These are phyloP conservation scores for Casuarina cunninghamiana DNA, from an alignment of 306 rosid genomes.

Conservation along the genomic window DNA sequence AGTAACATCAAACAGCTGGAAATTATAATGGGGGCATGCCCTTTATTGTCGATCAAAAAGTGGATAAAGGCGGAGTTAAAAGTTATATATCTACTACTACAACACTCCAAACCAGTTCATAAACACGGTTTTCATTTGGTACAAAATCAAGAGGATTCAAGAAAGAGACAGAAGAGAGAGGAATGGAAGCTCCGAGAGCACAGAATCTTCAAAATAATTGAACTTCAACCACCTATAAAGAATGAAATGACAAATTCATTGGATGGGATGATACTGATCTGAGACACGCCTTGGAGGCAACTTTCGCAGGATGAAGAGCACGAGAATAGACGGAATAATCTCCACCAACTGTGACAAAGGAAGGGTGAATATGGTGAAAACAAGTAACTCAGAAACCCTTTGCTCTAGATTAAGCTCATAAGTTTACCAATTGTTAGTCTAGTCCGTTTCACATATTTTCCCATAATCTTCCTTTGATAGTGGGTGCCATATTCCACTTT, in stretches of 20 bases:
- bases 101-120: not conserved
- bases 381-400: not conserved
- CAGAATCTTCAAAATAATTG: not conserved
- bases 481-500: no score
- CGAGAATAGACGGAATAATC: constrained; percentile 71
- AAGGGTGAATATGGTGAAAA: not conserved
- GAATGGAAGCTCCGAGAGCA: not conserved
- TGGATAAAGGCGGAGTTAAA: no score
- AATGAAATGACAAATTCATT: constrained; percentile 35
- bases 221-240: not conserved
- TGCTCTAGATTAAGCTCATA: not conserved
- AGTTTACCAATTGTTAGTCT: not conserved
- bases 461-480: no score
- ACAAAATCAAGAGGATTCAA: not conserved
- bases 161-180: not conserved
- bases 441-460: not conserved
- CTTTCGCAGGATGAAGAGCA: constrained; percentile 70
- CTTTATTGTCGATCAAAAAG: no score
- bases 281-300: constrained; percentile 68
- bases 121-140: not conserved
- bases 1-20: no score
- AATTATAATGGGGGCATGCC: no score
- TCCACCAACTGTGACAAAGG: constrained; percentile 57
- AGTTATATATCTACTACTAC: no score
- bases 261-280: constrained; percentile 73